phyloP scores from a whole-genome alignment of 495 filamentous ascomycete species.

The Xylaria grammica region DNA sequence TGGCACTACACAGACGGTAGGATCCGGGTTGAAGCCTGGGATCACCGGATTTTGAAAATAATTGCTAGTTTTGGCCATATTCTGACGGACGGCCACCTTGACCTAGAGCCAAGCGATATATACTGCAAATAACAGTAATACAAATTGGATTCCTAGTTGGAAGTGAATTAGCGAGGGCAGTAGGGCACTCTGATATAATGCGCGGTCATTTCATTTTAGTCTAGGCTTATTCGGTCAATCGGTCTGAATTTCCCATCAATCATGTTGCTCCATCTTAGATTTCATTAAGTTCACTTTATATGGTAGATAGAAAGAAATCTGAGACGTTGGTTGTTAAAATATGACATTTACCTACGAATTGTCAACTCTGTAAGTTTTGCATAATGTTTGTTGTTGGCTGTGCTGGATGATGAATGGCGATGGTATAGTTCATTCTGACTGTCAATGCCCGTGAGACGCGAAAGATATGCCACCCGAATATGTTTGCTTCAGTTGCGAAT shows the following conservation, averaged over 20 bases:
- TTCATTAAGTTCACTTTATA: not conserved
- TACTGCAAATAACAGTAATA: not conserved
- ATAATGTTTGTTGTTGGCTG: not conserved
- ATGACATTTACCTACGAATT: not conserved
- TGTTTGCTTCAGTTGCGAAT: not conserved
- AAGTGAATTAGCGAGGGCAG: no score
- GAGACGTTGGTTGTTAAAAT: not conserved
- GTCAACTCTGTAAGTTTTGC: not conserved
- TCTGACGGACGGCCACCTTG: not conserved
- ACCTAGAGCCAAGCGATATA: not conserved
- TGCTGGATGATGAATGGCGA: not conserved
- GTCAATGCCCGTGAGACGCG: not conserved
- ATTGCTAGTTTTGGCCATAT: not conserved
- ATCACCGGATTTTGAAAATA: constrained; percentile 29
- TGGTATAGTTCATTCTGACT: not conserved
- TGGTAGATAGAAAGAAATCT: not conserved
- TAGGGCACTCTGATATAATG: not conserved
- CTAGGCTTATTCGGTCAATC: not conserved
- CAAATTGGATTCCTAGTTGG: no score
- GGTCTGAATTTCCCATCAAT: constrained; percentile 1
- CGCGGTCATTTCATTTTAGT: not conserved
- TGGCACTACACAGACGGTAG: constrained; percentile 46
- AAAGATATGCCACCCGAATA: not conserved
- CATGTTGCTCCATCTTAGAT: not conserved
- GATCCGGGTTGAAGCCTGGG: constrained; percentile 51